Evolutionary conservation across 306 rosid genomes (phyloP), one percentile per base, ranked within the genome.

Genomic region (Trichosanthes cucumerina): DNA sequence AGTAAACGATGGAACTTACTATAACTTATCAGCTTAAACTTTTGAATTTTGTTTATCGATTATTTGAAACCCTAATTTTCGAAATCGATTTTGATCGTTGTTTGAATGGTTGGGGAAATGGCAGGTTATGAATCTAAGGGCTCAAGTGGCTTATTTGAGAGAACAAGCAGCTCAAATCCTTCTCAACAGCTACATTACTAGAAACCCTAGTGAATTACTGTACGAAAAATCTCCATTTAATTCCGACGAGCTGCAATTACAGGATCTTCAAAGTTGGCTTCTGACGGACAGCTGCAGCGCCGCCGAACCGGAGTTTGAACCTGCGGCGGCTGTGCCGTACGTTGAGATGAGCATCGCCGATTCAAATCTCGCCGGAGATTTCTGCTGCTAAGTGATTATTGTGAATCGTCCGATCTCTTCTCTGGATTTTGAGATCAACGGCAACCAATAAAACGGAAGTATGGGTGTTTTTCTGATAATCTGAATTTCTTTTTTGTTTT

Each of bases 41-140:
- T 43, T 57, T 24, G 38, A 0, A 19, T 3, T 53, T 18, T 43
- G 3, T 31, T 26, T 0, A 3, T 39, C 11, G n/a, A 19, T 41
- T 1, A 6, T 52, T 11, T 12, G 12, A 56, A 79, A 68, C 53
- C 66, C 79, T 46, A 44, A 72, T 71, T 47, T 70, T 21, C 4
- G 18, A 19, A 13, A 36, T 4, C 76, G 34, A 50, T 49, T 83
- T 33, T 43, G 9, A 38, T 19, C 0, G 1, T 23, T 49, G 4
- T 18, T 14, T 89, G 2, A 47, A 69, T 44, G 80, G 46, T 73
- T 39, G 28, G 9, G 4, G 9, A 62, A 62, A n/a, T 72, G 10
- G 65, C 71, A 94, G 98, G 97, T 92, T 78, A 87, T 94, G 7
- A 92, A 85, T 88, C 81, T 94, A 78, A 91, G 92, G 85, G 91